Evolutionary conservation across 2,329 filamentous ascomycete genomes (phyloP).

Genomic region (Dothideomycetes sp.): DNA sequence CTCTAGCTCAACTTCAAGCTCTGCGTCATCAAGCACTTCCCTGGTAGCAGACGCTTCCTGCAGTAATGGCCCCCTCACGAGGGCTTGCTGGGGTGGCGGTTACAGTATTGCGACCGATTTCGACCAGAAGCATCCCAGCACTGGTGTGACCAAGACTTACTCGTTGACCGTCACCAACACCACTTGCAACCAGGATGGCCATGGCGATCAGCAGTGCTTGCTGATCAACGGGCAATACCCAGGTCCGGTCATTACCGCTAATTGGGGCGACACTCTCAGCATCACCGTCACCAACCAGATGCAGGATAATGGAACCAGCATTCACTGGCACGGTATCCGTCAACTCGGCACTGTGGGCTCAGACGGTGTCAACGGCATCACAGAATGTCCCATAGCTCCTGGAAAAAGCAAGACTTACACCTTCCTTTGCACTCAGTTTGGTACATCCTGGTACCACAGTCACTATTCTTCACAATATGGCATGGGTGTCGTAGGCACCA

Average conservation of each 20-base stretch:
- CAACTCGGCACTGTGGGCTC: constrained; percentile 43
- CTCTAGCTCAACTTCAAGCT: not conserved
- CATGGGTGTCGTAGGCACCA: constrained; percentile 29
- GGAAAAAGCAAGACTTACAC: constrained; percentile 43
- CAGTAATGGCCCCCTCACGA: constrained; percentile 27
- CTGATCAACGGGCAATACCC: constrained; percentile 57
- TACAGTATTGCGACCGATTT: constrained; percentile 34
- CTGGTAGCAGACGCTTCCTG: constrained; percentile 19
- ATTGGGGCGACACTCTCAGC: constrained; percentile 36
- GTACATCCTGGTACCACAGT: constrained; percentile 30
- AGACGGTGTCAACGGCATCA: constrained; percentile 43
- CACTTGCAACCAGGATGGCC: constrained; percentile 29
- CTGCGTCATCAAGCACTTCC: constrained; percentile 1
- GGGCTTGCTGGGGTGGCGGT: constrained; percentile 31
- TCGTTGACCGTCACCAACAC: constrained; percentile 20
- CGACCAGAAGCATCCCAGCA: constrained; percentile 29
- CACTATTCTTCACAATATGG: constrained; percentile 32
- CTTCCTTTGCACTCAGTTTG: constrained; percentile 39
- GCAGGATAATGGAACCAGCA: constrained; percentile 45
- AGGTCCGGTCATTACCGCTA: constrained; percentile 47
- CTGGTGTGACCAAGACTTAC: constrained; percentile 26
- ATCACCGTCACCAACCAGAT: constrained; percentile 43
- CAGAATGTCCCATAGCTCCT: constrained; percentile 37
- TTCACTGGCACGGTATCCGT: constrained; percentile 52
- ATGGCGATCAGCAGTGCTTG: constrained; percentile 19